A percentile compares a stretch with the other conserved stretches of the same genome.
These are phyloP conservation scores for Acer campestre DNA, from an alignment of 345 rosid species.

Conservation along the genomic window DNA sequence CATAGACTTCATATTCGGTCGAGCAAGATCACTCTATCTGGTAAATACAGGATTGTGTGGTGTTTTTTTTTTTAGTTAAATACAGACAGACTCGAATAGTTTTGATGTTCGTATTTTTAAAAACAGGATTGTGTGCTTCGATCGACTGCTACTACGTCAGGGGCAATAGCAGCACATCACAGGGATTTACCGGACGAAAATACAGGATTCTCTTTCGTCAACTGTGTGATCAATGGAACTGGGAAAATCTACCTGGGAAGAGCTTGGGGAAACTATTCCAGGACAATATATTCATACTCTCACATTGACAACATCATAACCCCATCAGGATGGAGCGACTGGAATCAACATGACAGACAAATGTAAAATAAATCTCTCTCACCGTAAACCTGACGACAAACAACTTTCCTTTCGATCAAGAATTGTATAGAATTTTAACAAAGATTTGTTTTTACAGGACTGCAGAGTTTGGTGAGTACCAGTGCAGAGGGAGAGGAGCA, in stretches of 20 bases:
- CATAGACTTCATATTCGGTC: conserved; percentile 87
- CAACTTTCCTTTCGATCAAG: neutral
- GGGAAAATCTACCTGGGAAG: conserved; percentile 79
- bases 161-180: conserved; percentile 90
- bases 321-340: conserved; percentile 89
- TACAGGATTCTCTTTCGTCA: conserved; percentile 83
- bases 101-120: neutral
- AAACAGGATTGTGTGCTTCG: conserved; percentile 69
- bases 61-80: neutral
- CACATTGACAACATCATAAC: conserved; percentile 54
- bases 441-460: conserved; percentile 48
- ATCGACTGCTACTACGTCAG: conserved; percentile 59
- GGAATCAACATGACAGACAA: conserved; percentile 58
- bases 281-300: conserved; percentile 74
- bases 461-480: conserved; percentile 72
- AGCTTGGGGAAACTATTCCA: conserved; percentile 93
- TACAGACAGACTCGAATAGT: neutral
- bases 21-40: conserved; percentile 74
- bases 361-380: conserved; percentile 31
- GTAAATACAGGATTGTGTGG: conserved; percentile 52
- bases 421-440: neutral
- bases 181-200: conserved; percentile 62
- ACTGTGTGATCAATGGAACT: conserved; percentile 69
- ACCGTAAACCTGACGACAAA: neutral
- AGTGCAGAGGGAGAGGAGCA: conserved; percentile 85